phyloP scores from a whole-genome alignment of 148 eudicot species.

The Pouteria glomerata region DNA sequence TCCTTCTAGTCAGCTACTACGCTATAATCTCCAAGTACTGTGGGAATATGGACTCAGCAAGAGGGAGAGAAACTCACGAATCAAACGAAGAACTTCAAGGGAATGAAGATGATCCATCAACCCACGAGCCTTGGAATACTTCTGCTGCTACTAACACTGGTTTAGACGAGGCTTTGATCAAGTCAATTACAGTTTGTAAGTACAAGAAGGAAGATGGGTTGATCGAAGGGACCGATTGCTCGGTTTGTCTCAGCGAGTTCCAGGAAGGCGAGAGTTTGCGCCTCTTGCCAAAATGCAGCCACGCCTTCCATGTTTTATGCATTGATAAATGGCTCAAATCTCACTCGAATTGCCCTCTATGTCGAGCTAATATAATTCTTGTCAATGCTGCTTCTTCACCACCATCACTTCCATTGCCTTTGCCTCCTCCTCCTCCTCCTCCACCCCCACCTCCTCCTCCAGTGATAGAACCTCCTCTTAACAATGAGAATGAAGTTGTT shows the following conservation, averaged over 20 bases:
- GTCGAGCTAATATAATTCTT: constrained; percentile 55
- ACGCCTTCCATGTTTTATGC: constrained; percentile 75
- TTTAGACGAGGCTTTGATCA: constrained; percentile 60
- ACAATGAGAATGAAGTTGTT: not conserved
- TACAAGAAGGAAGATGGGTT: constrained; percentile 52
- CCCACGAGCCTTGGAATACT: constrained; percentile 58
- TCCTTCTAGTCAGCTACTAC: constrained; percentile 71
- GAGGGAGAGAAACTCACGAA: constrained; percentile 19
- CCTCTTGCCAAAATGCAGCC: constrained; percentile 79
- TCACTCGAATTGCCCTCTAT: constrained; percentile 80
- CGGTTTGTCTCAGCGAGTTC: constrained; percentile 73
- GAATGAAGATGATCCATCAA: constrained; percentile 23
- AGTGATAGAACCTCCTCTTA: not conserved
- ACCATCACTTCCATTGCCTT: constrained; percentile 7
- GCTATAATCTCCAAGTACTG: constrained; percentile 66
- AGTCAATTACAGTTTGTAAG: constrained; percentile 46
- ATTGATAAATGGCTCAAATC: constrained; percentile 85
- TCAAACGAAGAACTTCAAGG: constrained; percentile 24
- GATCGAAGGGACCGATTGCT: constrained; percentile 45
- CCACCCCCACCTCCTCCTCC: too few relatives aligned
- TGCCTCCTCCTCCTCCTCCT: too few relatives aligned
- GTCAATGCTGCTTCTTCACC: constrained; percentile 3
- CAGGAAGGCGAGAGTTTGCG: constrained; percentile 51
- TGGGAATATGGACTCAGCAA: constrained; percentile 23
- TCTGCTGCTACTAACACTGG: constrained; percentile 42